phyloP scores from a whole-genome alignment of 495 filamentous ascomycete species.

The Entonaema liquescens region DNA sequence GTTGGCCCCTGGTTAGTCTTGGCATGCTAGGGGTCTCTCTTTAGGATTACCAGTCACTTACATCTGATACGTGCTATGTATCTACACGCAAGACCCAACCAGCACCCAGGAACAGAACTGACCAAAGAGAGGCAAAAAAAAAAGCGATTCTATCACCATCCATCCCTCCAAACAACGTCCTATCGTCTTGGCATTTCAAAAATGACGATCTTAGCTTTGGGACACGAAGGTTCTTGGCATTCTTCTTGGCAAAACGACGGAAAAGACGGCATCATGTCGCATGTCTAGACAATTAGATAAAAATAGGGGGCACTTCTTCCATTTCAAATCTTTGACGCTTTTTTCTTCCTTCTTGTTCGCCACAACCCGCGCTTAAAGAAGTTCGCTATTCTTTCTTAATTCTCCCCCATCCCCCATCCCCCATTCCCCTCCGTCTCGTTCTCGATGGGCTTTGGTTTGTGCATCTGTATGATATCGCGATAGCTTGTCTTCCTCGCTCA shows the following conservation, averaged over 20 bases:
- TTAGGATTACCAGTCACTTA: background rate
- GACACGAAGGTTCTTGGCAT: conserved; percentile 40
- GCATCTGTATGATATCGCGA: conserved; percentile 34
- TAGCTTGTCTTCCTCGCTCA: conserved; percentile 6
- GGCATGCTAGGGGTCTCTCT: background rate
- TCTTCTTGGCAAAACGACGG: conserved; percentile 40
- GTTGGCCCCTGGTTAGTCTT: background rate
- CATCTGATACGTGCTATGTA: background rate
- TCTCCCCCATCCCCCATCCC: background rate
- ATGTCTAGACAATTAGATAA: conserved; percentile 29
- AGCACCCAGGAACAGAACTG: background rate
- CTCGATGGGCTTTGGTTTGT: conserved; percentile 22
- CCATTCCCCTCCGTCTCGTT: background rate
- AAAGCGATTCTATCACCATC: conserved; percentile 17
- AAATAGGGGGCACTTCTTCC: conserved; percentile 35
- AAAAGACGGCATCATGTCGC: conserved; percentile 41
- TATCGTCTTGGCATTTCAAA: conserved; percentile 30
- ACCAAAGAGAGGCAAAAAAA: conserved; percentile 15
- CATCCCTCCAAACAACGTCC: conserved; percentile 13
- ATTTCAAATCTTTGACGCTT: conserved; percentile 35
- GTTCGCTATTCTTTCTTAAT: conserved; percentile 7
- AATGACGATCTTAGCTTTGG: conserved; percentile 38
- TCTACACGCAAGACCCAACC: background rate
- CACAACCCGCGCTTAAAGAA: background rate
- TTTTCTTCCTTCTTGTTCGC: conserved; percentile 14